These are phyloP conservation scores for Boechera divaricarpa DNA, from an alignment of 345 rosid species.

Conservation along the genomic window DNA sequence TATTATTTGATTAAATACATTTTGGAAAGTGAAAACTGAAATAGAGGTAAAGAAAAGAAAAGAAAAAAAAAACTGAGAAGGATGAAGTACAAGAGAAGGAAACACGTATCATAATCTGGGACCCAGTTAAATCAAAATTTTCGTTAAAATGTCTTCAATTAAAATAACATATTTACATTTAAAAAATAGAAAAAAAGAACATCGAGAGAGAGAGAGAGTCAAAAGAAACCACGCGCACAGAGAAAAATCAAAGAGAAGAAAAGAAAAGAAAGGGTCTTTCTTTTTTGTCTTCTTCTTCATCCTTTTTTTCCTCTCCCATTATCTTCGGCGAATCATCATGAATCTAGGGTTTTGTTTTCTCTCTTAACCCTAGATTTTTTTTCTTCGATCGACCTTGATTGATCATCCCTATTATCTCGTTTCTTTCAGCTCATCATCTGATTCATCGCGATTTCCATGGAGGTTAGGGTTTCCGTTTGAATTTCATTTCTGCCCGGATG, in stretches of 20 bases:
- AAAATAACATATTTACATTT: not conserved
- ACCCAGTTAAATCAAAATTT: constrained; percentile 23
- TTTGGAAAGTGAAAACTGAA: too few species aligned
- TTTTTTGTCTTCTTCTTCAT: not conserved
- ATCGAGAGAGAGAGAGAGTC: constrained; percentile 38
- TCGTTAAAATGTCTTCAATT: constrained; percentile 4
- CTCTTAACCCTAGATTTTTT: constrained; percentile 38
- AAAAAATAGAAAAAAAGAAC: not conserved
- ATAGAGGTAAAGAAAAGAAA: too few species aligned
- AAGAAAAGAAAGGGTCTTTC: constrained; percentile 26
- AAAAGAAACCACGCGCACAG: constrained; percentile 41
- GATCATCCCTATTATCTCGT: not conserved
- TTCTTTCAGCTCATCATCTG: constrained; percentile 21
- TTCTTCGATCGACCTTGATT: constrained; percentile 27
- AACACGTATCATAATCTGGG: constrained; percentile 33
- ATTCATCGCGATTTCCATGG: constrained; percentile 41
- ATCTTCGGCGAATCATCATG: constrained; percentile 38
- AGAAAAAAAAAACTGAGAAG: not conserved
- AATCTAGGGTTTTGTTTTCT: constrained; percentile 46
- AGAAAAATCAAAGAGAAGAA: not conserved
- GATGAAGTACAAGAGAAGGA: constrained; percentile 28
- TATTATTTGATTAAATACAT: too few species aligned
- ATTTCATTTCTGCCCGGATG: not conserved
- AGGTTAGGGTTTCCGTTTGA: constrained; percentile 45
- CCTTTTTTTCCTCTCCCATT: constrained; percentile 37